These are phyloP conservation scores for Amaranthus hypochondriacus DNA, from an alignment of 148 eudicot species.

Conservation along the genomic window DNA sequence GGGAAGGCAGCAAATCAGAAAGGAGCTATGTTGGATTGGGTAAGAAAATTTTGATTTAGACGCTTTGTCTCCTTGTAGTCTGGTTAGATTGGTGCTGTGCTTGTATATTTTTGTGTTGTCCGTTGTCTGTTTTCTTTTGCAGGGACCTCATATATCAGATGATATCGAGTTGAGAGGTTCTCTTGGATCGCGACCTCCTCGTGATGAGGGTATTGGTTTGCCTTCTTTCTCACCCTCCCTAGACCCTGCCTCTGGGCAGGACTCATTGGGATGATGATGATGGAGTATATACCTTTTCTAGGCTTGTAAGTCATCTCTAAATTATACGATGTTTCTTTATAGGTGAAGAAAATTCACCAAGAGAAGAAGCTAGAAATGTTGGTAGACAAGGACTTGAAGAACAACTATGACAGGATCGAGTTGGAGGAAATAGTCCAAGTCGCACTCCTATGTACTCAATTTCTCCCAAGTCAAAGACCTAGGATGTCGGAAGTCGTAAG, in stretches of 20 bases:
- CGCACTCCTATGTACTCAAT: conserved; percentile 86
- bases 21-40: conserved; percentile 28
- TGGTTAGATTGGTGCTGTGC: too few species aligned
- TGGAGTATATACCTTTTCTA: too few species aligned
- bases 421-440: conserved; percentile 91
- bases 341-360: conserved; percentile 79
- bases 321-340: conserved; percentile 9
- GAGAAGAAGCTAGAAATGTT: conserved; percentile 73
- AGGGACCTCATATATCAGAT: too few species aligned
- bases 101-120: too few species aligned
- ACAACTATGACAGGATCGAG: conserved; percentile 64
- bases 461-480: conserved; percentile 72
- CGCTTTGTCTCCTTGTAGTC: too few species aligned
- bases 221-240: too few species aligned
- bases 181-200: too few species aligned
- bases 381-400: conserved; percentile 79
- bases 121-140: too few species aligned
- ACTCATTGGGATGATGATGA: too few species aligned
- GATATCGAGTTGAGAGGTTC: too few species aligned
- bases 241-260: too few species aligned
- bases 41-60: not conserved
- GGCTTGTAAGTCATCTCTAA: not conserved
- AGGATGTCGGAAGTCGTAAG: conserved; percentile 95
- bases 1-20: conserved; percentile 26
- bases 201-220: too few species aligned